Evolutionary conservation across 257 asterid species (phyloP), one percentile per base, ranked within the genome.

Genomic region (Capsicum baccatum): DNA sequence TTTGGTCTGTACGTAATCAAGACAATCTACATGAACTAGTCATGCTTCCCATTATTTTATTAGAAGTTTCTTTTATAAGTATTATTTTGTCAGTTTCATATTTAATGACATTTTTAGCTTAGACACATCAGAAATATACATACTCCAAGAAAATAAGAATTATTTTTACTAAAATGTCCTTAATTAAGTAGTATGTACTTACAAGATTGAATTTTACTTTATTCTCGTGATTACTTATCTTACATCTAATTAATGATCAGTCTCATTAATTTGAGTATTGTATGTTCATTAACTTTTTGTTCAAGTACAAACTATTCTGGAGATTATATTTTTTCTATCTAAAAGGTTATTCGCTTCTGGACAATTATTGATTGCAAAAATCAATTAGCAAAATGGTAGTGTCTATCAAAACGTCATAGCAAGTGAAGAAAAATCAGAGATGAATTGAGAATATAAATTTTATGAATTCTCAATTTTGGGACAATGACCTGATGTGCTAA

Each of bases 401-500:
- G 85, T 68, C 69, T 80, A 56, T 16, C 54, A 42, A 86, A 83
- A 70, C 6, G 47, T 85, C 2, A 83, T 42, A 83, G 0, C 70
- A 68, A 33, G 48, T 26, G 10, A 0, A 13, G n/a, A 26, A 15
- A 68, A 68, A 60, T 0, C 6, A 9, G 0, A 8, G 6, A 8
- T 2, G 1, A 3, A 60, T 60, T 0, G 0, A 3, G 2, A 0
- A 60, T 19, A n/a, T 60, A 3, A 0, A 19, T 4, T 17, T 60
- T 8, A 60, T 60, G 35, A 0, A 5, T n/a, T n/a, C 13, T 3
- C 6, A 8, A 8, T n/a, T 17, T 60, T n/a, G 12, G 3, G 2
- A 15, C 1, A 16, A 6, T 3, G 3, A 6, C 9, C 9, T 16
- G 16, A 16, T 6, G n/a, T 57, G 19, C 3, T 57, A 57, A 57